These are phyloP conservation scores for Lolium perenne DNA, from an alignment of 176 grass and related monocot species.

Conservation along the genomic window DNA sequence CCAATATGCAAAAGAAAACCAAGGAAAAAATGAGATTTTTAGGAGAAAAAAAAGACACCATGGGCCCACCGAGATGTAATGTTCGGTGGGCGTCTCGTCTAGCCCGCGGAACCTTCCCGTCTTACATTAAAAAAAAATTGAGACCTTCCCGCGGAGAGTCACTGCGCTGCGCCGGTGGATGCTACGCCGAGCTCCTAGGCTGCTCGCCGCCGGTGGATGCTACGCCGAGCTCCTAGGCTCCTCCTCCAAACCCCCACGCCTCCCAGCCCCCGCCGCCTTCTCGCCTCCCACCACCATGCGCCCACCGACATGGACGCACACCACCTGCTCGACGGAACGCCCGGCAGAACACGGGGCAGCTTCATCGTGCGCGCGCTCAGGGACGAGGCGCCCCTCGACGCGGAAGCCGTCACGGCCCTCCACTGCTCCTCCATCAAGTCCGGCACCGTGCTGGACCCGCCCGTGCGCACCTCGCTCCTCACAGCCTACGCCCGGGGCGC, in stretches of 20 bases:
- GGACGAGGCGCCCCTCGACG: neutral
- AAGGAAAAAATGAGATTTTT: no score
- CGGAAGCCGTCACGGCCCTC: constrained; percentile 32
- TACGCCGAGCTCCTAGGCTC: neutral
- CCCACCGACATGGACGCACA: neutral
- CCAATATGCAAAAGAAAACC: no score
- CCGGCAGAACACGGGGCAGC: constrained; percentile 8
- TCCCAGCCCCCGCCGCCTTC: neutral
- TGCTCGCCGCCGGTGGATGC: neutral
- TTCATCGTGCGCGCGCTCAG: constrained; percentile 49
- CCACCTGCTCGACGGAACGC: constrained; percentile 54
- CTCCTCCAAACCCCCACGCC: no score
- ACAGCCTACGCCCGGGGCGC: constrained; percentile 50
- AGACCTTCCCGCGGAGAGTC: neutral
- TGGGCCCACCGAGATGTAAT: no score
- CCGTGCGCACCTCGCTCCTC: constrained; percentile 48
- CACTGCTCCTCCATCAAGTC: constrained; percentile 71
- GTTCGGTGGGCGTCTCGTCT: no score
- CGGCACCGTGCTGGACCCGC: constrained; percentile 48
- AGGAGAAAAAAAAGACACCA: no score
- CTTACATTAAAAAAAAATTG: no score
- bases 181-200: constrained; percentile 25
- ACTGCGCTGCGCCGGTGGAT: constrained; percentile 26
- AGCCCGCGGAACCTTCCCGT: no score
- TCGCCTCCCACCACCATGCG: constrained; percentile 24